A percentile compares a stretch with the other conserved stretches of the same genome.
These are phyloP conservation scores for Baudoinia panamericana DNA, from an alignment of 495 filamentous ascomycete species.

Conservation along the genomic window DNA sequence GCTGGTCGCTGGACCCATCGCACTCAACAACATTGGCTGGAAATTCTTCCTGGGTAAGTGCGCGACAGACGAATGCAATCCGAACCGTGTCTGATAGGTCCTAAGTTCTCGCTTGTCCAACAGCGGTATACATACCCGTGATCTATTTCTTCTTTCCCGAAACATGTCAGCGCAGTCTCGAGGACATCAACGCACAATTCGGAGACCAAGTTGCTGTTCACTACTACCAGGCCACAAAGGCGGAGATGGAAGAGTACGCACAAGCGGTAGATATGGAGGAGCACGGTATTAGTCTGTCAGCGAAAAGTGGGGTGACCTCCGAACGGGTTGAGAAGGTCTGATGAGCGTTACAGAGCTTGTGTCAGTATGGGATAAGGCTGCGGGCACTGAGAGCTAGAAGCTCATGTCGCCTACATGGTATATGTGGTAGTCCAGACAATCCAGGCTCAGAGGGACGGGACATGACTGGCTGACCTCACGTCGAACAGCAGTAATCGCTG, in stretches of 20 bases:
- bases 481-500: too few species aligned
- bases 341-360: too few species aligned
- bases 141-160: conserved; percentile 21
- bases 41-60: conserved; percentile 19
- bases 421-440: too few species aligned
- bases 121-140: conserved; percentile 13
- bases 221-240: conserved; percentile 18
- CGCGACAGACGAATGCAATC: too few species aligned
- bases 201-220: conserved; percentile 21
- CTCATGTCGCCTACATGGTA: too few species aligned
- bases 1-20: conserved; percentile 22
- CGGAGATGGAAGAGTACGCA: conserved; percentile 19
- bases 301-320: not conserved
- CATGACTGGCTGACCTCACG: too few species aligned
- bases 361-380: too few species aligned
- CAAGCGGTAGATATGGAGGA: conserved; percentile 11
- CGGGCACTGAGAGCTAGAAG: too few species aligned
- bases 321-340: too few species aligned
- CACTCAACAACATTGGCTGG: conserved; percentile 19
- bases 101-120: conserved; percentile 4
- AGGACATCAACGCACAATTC: conserved; percentile 20
- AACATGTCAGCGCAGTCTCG: conserved; percentile 4
- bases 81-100: conserved; percentile 3
- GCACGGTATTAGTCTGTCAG: not conserved
- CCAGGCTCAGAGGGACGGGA: too few species aligned